Evolutionary conservation across 2,329 filamentous ascomycete species (phyloP).

Genomic region (Clonostachys rosea): DNA sequence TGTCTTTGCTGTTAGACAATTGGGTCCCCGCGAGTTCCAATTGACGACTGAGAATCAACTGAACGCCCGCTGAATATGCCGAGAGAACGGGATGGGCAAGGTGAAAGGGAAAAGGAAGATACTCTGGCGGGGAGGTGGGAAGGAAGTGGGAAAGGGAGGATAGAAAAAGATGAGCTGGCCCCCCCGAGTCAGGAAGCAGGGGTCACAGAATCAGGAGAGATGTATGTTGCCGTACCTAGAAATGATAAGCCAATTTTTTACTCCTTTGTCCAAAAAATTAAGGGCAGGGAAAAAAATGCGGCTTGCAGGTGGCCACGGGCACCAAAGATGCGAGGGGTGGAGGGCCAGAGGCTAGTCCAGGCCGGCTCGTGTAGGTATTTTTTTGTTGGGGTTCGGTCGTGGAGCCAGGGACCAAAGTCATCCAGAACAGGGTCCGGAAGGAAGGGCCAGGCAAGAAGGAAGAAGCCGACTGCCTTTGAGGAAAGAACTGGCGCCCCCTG

Average conservation of each 20-base stretch:
- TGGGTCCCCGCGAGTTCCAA: too few relatives aligned
- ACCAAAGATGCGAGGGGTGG: not conserved
- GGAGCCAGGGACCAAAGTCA: not conserved
- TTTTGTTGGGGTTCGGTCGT: too few relatives aligned
- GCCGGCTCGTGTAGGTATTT: not conserved
- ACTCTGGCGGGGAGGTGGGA: not conserved
- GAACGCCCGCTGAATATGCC: too few relatives aligned
- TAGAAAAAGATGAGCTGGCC: constrained; percentile 1
- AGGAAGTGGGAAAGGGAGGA: constrained; percentile 1
- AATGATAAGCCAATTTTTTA: too few relatives aligned
- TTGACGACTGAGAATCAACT: too few relatives aligned
- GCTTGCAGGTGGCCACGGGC: too few relatives aligned
- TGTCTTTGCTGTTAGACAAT: too few relatives aligned
- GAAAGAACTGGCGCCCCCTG: too few relatives aligned
- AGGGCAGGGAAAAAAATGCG: constrained; percentile 3
- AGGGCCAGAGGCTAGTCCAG: not conserved
- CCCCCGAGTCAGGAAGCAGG: not conserved
- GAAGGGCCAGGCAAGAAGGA: not conserved
- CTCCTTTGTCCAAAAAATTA: not conserved
- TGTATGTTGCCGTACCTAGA: too few relatives aligned
- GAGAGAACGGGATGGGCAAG: too few relatives aligned
- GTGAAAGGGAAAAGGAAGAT: not conserved
- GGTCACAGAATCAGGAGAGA: not conserved
- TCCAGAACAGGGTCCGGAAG: not conserved
- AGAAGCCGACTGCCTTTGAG: too few relatives aligned